A percentile compares a stretch with the other conserved stretches of the same genome.
phyloP scores from a whole-genome alignment of 306 rosid species.

The Vigna hirtella region DNA sequence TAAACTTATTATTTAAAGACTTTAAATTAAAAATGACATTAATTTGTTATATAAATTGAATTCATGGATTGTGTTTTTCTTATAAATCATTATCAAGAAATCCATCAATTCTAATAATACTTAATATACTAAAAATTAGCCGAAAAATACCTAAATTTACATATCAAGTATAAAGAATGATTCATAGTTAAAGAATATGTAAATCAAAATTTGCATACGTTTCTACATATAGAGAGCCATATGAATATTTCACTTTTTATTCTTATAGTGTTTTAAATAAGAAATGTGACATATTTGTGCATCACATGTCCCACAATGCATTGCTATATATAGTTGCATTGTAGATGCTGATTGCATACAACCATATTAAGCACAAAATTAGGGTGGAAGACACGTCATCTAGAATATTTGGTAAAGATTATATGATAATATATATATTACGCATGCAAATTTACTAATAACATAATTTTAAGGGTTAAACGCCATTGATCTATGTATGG shows the following conservation, averaged over 20 bases:
- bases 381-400: constrained; percentile 32
- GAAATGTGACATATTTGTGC: not conserved
- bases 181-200: too few relatives aligned
- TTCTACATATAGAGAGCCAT: not conserved
- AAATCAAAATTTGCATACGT: not conserved
- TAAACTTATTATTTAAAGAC: too few relatives aligned
- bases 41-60: too few relatives aligned
- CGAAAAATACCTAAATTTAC: too few relatives aligned
- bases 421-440: constrained; percentile 3
- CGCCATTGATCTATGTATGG: not conserved
- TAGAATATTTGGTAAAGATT: constrained; percentile 15
- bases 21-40: too few relatives aligned
- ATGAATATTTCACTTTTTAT: not conserved
- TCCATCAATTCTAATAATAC: too few relatives aligned
- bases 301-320: not conserved
- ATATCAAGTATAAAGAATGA: too few relatives aligned
- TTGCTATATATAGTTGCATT: too few relatives aligned
- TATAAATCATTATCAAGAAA: too few relatives aligned
- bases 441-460: not conserved
- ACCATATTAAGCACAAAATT: not conserved
- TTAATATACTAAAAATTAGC: too few relatives aligned
- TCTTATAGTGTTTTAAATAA: not conserved
- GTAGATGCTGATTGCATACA: not conserved
- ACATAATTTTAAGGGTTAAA: constrained; percentile 17
- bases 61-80: too few relatives aligned